Evolutionary conservation across 257 asterid genomes (phyloP), one percentile per base, ranked within the genome.

Genomic region (Anisodus acutangulus): DNA sequence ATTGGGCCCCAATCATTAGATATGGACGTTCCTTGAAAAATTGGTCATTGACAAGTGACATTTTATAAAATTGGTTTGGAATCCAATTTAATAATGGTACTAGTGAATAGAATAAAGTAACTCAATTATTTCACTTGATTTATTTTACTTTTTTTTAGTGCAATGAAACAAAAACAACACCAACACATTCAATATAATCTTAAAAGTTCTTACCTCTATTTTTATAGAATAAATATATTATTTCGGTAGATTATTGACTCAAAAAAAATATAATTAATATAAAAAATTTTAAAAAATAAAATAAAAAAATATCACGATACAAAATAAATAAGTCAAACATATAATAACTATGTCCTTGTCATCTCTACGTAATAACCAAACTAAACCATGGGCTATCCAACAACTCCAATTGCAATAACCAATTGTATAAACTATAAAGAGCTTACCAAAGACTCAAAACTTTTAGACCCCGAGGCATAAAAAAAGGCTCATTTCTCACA

Each of bases 1-100:
- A 89, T 88, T 82, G 91, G 90, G 93, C 72, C 95, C 89, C 93
- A 86, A 87, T 92, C 88, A 88, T 88, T 83, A 86, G 90, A 89
- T 81, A 80, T 85, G 63, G 93, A 94, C 92, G 86, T 88, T 17
- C 59, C 84, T 87, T 88, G 70, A 86, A 90, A 84, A 82, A 90
- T 68, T 84, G 86, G 39, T 88, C 90, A 88, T 87, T 89, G 91
- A 91, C 89, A 89, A 89, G 88, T 90, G 93, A 93, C 94, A 79
- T 84, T 78, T 88, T 76, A 31, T 8, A 87, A 87, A 70, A 85
- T 82, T 11, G 71, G 49, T 57, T 83, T 82, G 83, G 87, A 87
- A 89, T 88, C 91, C 86, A 81, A 78, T 86, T 91, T 85, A 86
- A 90, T 83, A 69, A 69, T 83, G 47, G 82, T 62, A 43, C 58